Evolutionary conservation across 441 rosid genomes (phyloP), one percentile per base, ranked within the genome.

Genomic region (Flueggea neowawraea): DNA sequence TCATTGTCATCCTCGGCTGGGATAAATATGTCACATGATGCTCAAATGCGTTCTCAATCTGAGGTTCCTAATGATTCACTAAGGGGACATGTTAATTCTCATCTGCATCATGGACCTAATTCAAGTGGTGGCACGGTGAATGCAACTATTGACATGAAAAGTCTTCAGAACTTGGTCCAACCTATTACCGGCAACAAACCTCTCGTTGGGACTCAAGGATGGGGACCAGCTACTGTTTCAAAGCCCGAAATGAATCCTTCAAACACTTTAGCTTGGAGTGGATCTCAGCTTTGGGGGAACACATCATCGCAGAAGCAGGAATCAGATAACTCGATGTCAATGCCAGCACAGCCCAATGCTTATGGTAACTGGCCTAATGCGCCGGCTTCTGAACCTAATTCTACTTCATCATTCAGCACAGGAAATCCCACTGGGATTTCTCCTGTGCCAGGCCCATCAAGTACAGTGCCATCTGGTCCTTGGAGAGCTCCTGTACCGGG

Each of bases 401-500:
- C 73, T 56, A 66, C 89, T 58, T 61, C 78, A 50, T 67, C 84
- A 64, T 77, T 76, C 54, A 67, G 49, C 48, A 58, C 78, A 4
- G 69, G 69, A 64, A 66, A 76, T 65, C 71, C 74, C 45, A 68
- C 73, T 58, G 82, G 70, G 60, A 72, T 33, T 68, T 72, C 79
- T 48, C 78, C 78, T 14, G 61, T 74, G 14, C 80, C 78, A 39
- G 78, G 72, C 52, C 75, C 78, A 64, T 66, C 73, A 5, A 74
- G 69, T 61, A 62, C 75, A 73, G 72, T 67, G 16, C 57, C 83
- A 63, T 82, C 90, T 59, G 86, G 84, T 75, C 52, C 83, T 33
- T 91, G 94, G 93, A 82, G 89, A 77, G 82, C 82, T 54, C 71
- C 28, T 22, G 28, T 74, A 64, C 71, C 81, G 43, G 80, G 68